phyloP scores from a whole-genome alignment of 805 yeast genomes.

The Tetrapisispora pingtungensis region DNA sequence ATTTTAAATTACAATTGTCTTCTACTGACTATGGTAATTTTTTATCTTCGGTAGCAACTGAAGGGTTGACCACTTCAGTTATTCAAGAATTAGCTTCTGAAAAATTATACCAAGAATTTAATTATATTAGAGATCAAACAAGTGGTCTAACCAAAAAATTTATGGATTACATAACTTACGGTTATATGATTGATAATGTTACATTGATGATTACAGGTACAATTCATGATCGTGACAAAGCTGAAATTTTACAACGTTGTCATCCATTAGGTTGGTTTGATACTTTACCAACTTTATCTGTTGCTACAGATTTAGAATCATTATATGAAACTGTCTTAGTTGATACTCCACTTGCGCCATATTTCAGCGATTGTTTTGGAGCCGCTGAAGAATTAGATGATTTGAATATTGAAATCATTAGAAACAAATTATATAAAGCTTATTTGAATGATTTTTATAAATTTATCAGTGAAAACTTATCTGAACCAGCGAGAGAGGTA shows the following conservation, averaged over 20 bases:
- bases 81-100: slow-evolving; percentile 70
- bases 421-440: slow-evolving; percentile 86
- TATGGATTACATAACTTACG: slow-evolving; percentile 86
- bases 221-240: slow-evolving; percentile 83
- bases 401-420: slow-evolving; percentile 85
- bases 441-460: slow-evolving; percentile 78
- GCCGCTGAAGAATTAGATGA: slow-evolving; percentile 85
- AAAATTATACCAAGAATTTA: slow-evolving; percentile 73
- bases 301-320: slow-evolving; percentile 92
- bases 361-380: slow-evolving; percentile 81
- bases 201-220: slow-evolving; percentile 95
- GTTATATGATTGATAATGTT: slow-evolving; percentile 97
- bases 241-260: slow-evolving; percentile 80
- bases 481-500: slow-evolving; percentile 69
- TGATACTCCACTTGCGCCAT: slow-evolving; percentile 96
- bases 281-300: slow-evolving; percentile 86
- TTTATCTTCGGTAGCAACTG: slow-evolving; percentile 66
- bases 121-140: slow-evolving; percentile 75
- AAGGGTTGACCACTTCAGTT: slow-evolving; percentile 71
- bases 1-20: slow-evolving; percentile 83
- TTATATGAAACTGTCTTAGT: slow-evolving; percentile 84
- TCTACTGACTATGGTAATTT: slow-evolving; percentile 95
- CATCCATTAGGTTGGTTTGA: slow-evolving; percentile 99
- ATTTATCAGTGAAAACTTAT: slow-evolving; percentile 52
- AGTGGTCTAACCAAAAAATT: slow-evolving; percentile 71